Percentiles rank a stretch among this genome's conserved stretches.
Evolutionary conservation across 148 eudicot genomes (phyloP).

Genomic region (Chenopodium album): DNA sequence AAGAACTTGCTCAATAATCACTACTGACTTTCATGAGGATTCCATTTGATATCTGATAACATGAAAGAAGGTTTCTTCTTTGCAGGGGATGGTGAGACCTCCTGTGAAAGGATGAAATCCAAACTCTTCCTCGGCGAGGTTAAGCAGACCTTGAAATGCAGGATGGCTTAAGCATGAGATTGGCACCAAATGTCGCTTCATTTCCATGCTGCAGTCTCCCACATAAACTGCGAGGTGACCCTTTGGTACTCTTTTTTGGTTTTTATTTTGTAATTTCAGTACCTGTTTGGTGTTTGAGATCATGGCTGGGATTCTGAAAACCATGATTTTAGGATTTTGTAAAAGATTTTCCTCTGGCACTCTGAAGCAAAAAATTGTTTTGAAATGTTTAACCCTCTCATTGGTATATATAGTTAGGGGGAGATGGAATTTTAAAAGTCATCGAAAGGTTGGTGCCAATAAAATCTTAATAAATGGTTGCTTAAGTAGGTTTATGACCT

Average conservation of each 20-base stretch:
- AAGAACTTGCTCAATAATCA: neutral
- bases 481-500: neutral
- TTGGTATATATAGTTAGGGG: neutral
- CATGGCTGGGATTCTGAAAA: slow-evolving; percentile 13
- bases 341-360: neutral
- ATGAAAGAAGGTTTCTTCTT: slow-evolving; percentile 33
- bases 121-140: slow-evolving; percentile 41
- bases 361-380: neutral
- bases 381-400: neutral
- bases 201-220: slow-evolving; percentile 31
- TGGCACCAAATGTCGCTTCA: slow-evolving; percentile 40
- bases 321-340: slow-evolving; percentile 14
- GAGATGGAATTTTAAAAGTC: neutral
- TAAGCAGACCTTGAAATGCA: slow-evolving; percentile 37
- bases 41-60: neutral
- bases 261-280: slow-evolving; percentile 28
- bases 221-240: slow-evolving; percentile 46
- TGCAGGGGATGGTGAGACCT: slow-evolving; percentile 44
- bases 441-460: neutral
- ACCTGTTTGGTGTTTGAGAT: slow-evolving; percentile 28
- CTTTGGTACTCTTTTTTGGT: slow-evolving; percentile 35
- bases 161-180: slow-evolving; percentile 46
- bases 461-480: neutral
- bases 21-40: neutral
- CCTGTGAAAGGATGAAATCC: slow-evolving; percentile 41